A percentile compares a stretch with the other conserved stretches of the same genome.
Conservation (phyloP, 257 asterid species). For the Solanum habrochaites region DNA sequence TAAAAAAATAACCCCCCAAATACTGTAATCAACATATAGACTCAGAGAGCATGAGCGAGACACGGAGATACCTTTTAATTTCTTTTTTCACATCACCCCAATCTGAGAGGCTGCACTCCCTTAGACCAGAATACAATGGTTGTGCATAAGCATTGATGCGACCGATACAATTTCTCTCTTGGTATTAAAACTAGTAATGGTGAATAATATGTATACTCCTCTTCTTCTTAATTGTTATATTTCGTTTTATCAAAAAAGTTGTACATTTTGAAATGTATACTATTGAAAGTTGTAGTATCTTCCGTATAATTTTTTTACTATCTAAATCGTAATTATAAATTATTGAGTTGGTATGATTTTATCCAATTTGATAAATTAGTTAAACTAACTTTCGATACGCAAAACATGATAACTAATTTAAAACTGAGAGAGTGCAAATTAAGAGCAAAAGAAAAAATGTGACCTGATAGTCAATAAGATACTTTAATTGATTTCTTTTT, state of each 20-base stretch:
- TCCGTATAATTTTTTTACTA: rapidly evolving
- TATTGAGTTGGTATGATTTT: not conserved
- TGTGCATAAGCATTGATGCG: not conserved
- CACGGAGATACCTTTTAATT: too few species aligned
- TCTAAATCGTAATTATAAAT: not conserved
- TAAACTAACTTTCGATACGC: rapidly evolving
- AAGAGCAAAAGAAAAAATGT: not conserved
- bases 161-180: too few species aligned
- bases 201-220: not conserved
- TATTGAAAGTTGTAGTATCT: too few species aligned
- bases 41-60: too few species aligned
- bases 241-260: not conserved
- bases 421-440: not conserved
- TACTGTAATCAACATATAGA: too few species aligned
- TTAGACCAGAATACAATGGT: not conserved
- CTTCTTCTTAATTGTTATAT: not conserved
- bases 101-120: too few species aligned
- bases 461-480: not conserved
- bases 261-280: not conserved
- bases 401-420: not conserved
- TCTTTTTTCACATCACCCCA: too few species aligned
- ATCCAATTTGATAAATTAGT: not conserved
- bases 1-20: too few species aligned
- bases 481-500: not conserved
- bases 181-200: not conserved